Conservation (phyloP, 2,329 filamentous ascomycete species). For the Xylaria sp. region DNA sequence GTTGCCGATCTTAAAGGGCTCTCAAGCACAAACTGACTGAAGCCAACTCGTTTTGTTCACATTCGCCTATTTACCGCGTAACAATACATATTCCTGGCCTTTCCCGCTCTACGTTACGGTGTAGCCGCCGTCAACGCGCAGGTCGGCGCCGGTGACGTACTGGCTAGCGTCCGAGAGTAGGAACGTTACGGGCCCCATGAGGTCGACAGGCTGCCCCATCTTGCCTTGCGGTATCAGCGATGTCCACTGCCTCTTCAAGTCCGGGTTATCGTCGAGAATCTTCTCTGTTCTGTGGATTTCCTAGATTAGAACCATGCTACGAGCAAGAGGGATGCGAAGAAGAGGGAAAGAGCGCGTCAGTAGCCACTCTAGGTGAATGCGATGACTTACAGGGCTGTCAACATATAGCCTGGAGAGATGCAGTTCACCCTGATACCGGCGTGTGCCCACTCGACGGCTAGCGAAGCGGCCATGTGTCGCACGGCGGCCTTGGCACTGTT, state of each 20-base stretch:
- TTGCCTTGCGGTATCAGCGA: slow-evolving; percentile 91
- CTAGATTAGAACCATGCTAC: slow-evolving; percentile 25
- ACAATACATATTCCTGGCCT: background rate
- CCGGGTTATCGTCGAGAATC: slow-evolving; percentile 92
- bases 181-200: slow-evolving; percentile 93
- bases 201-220: slow-evolving; percentile 90
- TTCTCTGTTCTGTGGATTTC: slow-evolving; percentile 76
- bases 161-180: slow-evolving; percentile 80
- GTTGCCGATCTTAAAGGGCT: background rate
- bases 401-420: slow-evolving; percentile 96
- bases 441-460: slow-evolving; percentile 94
- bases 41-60: background rate
- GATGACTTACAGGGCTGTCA: slow-evolving; percentile 83
- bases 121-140: slow-evolving; percentile 89
- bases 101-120: slow-evolving; percentile 70
- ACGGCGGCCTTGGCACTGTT: slow-evolving; percentile 94
- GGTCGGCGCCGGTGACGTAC: slow-evolving; percentile 78
- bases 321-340: background rate
- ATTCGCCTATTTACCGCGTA: background rate
- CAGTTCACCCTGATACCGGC: slow-evolving; percentile 92
- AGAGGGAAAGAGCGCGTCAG: background rate
- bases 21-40: background rate
- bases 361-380: background rate
- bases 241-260: slow-evolving; percentile 89
- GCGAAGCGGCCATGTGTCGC: slow-evolving; percentile 83